Percentiles rank a stretch among this genome's conserved stretches.
Conservation (phyloP, 2,329 filamentous ascomycete species). For the Clonostachys sp. region DNA sequence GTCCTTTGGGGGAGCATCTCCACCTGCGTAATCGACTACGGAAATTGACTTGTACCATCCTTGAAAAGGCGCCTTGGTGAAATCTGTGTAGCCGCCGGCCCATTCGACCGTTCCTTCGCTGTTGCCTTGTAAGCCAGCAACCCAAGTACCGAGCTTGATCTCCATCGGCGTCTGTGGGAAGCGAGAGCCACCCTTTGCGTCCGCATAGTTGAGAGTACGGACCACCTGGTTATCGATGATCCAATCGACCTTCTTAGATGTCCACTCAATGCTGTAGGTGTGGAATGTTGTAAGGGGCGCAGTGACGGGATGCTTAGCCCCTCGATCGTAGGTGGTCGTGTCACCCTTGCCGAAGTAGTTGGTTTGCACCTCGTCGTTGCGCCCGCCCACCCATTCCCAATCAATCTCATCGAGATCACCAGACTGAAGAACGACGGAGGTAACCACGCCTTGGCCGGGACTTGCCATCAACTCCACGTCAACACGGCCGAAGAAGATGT, state of each 20-base stretch:
- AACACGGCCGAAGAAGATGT: conserved; percentile 94
- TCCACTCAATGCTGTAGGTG: conserved; percentile 69
- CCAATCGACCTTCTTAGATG: conserved; percentile 58
- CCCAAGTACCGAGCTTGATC: conserved; percentile 66
- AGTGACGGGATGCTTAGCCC: conserved; percentile 53
- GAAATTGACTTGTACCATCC: conserved; percentile 52
- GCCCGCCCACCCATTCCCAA: conserved; percentile 88
- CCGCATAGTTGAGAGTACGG: conserved; percentile 56
- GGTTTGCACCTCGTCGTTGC: conserved; percentile 70
- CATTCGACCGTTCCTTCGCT: conserved; percentile 66
- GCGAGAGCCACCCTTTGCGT: conserved; percentile 51
- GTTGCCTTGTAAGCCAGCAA: conserved; percentile 52
- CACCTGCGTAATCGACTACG: conserved; percentile 50
- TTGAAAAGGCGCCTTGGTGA: conserved; percentile 43
- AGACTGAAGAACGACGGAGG: conserved; percentile 83
- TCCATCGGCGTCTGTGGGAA: conserved; percentile 73
- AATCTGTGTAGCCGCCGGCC: conserved; percentile 60
- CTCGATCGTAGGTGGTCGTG: conserved; percentile 64
- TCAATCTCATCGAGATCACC: conserved; percentile 85
- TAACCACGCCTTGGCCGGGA: conserved; percentile 79
- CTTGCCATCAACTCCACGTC: conserved; percentile 76
- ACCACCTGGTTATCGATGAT: conserved; percentile 56
- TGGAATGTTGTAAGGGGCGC: conserved; percentile 53
- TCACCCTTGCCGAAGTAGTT: conserved; percentile 81
- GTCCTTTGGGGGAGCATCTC: conserved; percentile 25